Conservation (phyloP, 176 grass and related monocot species). For the Oryza nivara region DNA sequence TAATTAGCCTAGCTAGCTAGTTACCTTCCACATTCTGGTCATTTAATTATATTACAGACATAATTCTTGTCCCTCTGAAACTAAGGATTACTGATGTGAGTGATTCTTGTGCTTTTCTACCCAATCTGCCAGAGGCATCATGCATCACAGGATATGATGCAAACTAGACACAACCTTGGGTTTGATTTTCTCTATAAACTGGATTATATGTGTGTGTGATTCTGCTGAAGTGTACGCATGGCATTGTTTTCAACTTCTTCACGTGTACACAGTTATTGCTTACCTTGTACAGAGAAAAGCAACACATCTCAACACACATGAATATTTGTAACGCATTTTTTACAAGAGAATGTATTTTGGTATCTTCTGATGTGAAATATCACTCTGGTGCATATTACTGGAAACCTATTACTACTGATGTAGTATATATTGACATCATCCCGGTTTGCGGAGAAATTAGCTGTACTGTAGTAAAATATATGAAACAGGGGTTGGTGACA, state of each 20-base stretch:
- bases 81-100: too few species aligned
- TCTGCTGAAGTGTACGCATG: too few species aligned
- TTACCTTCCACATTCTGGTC: not conserved
- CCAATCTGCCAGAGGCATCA: not conserved
- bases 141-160: not conserved
- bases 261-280: not conserved
- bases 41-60: not conserved
- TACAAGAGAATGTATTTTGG: not conserved
- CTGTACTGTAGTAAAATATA: too few species aligned
- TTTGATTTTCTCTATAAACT: too few species aligned
- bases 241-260: too few species aligned
- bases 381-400: not conserved
- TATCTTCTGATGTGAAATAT: not conserved
- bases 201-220: too few species aligned
- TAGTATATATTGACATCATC: not conserved
- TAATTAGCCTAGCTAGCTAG: not conserved
- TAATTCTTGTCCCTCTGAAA: too few species aligned
- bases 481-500: too few species aligned
- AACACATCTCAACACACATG: not conserved
- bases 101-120: not conserved
- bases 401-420: not conserved
- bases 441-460: not conserved
- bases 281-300: not conserved
- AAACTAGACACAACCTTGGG: too few species aligned
- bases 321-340: not conserved